These are phyloP conservation scores for Pseudocohnilembus persalinus DNA, from an alignment of 169 alveolate genomes.

Conservation along the genomic window DNA sequence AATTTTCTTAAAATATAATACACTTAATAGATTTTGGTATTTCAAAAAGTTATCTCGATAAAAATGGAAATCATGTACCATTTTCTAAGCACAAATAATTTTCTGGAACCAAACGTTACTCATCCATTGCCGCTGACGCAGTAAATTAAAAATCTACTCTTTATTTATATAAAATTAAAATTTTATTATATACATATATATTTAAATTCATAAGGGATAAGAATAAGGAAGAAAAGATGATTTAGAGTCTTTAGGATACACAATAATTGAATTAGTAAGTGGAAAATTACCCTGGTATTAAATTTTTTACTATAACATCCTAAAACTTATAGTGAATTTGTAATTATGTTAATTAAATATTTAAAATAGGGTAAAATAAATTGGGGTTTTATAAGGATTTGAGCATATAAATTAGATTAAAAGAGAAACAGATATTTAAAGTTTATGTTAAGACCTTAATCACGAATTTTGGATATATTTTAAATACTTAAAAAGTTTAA, in stretches of 20 bases:
- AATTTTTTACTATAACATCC: neutral
- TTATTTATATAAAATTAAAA: no score
- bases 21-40: conserved; percentile 45
- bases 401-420: no score
- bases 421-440: neutral
- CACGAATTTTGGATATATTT: neutral
- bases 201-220: conserved; percentile 49
- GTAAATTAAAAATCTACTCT: no score
- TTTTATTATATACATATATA: no score
- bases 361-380: no score
- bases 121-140: conserved; percentile 57
- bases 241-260: conserved; percentile 67
- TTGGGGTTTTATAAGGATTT: no score
- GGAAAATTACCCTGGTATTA: conserved; percentile 62
- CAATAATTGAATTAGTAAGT: conserved; percentile 54
- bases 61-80: conserved; percentile 32
- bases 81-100: neutral
- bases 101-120: conserved; percentile 37
- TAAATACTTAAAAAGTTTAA: neutral
- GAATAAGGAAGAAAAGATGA: conserved; percentile 61
- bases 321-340: neutral
- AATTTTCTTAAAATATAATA: conserved; percentile 15
- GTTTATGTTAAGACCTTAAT: neutral
- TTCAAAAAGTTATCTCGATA: conserved; percentile 25
- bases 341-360: no score